Evolutionary conservation across 345 rosid genomes (phyloP), one percentile per base, ranked within the genome.

Genomic region (Salix suchowensis): DNA sequence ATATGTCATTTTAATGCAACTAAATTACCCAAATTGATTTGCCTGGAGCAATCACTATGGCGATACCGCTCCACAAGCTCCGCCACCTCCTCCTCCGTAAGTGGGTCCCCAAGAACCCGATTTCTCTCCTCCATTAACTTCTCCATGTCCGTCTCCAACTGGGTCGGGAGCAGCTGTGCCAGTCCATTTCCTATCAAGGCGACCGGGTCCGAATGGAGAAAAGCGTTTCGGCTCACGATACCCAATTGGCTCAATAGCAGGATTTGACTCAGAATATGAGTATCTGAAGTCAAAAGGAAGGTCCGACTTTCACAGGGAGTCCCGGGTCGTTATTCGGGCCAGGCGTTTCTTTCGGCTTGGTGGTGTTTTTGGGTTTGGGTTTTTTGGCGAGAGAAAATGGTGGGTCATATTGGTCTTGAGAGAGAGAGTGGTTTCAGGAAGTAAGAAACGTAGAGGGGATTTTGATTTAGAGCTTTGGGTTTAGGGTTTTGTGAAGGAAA

Each of bases 201-300:
- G 89, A 24, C 97, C 92, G 0, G 97, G 98, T 15, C 98, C 97
- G 61, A 94, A 92, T 1, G 97, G 98, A 68, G 95, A 92, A 81
- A 94, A 94, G 74, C 94, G 85, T 78, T 89, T 93, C 46, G 96
- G 92, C 76, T 94, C 97, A 3, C 98, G 93, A 74, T 74, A 94
- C 65, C 97, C 95, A 52, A 92, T 89, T 36, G 97, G 97, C 75
- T 88, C 77, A 48, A 86, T 68, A 1, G 34, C 81, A 2, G 91
- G 88, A 70, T 87, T 81, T 39, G 88, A 74, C 88, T 94, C 97
- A 11, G 98, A 90, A 72, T 92, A 94, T 2, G 98, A 89, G 82
- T 91, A 86, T 55, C 88, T 82, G 80, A 92, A 94, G 80, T 92
- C 97, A 80, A 94, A 91, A 13, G 95, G 95, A 52, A 92, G 98